Evolutionary conservation across 2,329 filamentous ascomycete species (phyloP).

Genomic region (Daldinia eschscholtzii): DNA sequence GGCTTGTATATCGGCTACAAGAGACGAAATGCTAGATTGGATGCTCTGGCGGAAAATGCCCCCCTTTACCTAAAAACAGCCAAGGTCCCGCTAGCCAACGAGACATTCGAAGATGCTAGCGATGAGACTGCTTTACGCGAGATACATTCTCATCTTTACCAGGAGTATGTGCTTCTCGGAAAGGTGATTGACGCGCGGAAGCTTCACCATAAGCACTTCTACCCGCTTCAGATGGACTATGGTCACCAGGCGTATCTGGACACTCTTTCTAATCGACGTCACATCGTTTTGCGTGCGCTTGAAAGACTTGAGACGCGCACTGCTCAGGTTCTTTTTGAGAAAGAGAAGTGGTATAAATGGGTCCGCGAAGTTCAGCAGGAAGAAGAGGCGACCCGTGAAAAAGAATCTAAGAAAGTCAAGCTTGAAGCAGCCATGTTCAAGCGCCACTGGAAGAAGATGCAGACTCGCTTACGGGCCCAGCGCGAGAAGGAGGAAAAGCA

Average conservation of each 20-base stretch:
- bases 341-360: conserved; percentile 64
- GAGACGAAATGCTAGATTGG: conserved; percentile 59
- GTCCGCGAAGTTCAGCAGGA: conserved; percentile 59
- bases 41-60: conserved; percentile 52
- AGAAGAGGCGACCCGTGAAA: conserved; percentile 60
- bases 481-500: conserved; percentile 57
- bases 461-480: conserved; percentile 56
- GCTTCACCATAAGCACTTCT: conserved; percentile 52
- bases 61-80: conserved; percentile 56
- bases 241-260: conserved; percentile 52
- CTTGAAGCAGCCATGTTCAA: conserved; percentile 62
- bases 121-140: conserved; percentile 55
- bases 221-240: conserved; percentile 50
- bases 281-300: conserved; percentile 54
- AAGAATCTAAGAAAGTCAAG: conserved; percentile 63
- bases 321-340: conserved; percentile 59
- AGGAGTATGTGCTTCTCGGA: conserved; percentile 48
- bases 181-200: conserved; percentile 47
- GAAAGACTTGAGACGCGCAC: conserved; percentile 59
- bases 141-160: conserved; percentile 58
- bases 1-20: conserved; percentile 65
- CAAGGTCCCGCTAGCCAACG: conserved; percentile 55
- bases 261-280: conserved; percentile 51
- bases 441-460: conserved; percentile 60
- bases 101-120: conserved; percentile 56